Evolutionary conservation across 116 monocot genomes (phyloP).

Genomic region (Cymodocea nodosa): DNA sequence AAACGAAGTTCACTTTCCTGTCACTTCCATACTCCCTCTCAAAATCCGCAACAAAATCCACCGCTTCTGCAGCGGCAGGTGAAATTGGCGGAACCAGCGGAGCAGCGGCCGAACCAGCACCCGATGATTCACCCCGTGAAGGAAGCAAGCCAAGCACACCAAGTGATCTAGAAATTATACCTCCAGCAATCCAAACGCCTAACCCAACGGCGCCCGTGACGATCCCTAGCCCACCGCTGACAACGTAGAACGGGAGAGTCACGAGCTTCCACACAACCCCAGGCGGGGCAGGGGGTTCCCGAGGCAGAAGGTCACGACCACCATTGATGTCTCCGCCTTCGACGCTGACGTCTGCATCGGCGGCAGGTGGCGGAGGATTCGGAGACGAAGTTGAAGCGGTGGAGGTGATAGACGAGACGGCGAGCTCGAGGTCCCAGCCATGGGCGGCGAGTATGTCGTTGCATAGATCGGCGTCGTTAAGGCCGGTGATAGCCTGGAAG

Average conservation of each 20-base stretch:
- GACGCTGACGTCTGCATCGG: not conserved
- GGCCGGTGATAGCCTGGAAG: slow-evolving; percentile 88
- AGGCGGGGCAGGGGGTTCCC: slow-evolving; percentile 6
- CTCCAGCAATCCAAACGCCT: slow-evolving; percentile 56
- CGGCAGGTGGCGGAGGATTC: not conserved
- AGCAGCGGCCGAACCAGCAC: slow-evolving; percentile 8
- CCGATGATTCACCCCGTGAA: slow-evolving; percentile 9
- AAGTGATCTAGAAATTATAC: slow-evolving; percentile 50
- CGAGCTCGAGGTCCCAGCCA: slow-evolving; percentile 87
- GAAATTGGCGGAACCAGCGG: slow-evolving; percentile 21
- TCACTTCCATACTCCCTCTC: slow-evolving; percentile 32
- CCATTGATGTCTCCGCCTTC: not conserved
- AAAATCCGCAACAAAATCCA: slow-evolving; percentile 46
- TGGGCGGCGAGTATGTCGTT: slow-evolving; percentile 85
- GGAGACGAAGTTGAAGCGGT: not conserved
- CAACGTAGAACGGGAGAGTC: slow-evolving; percentile 67
- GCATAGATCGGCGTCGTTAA: slow-evolving; percentile 74
- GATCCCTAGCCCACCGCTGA: slow-evolving; percentile 45
- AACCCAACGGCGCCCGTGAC: slow-evolving; percentile 41
- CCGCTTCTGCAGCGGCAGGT: slow-evolving; percentile 52
- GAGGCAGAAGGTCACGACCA: not conserved
- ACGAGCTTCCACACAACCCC: slow-evolving; percentile 66
- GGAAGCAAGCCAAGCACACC: slow-evolving; percentile 34
- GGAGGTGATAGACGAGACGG: slow-evolving; percentile 72
- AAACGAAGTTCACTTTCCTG: slow-evolving; percentile 36